phyloP scores from a whole-genome alignment of 2,329 filamentous ascomycete species.

The Diaporthe aspalathi region DNA sequence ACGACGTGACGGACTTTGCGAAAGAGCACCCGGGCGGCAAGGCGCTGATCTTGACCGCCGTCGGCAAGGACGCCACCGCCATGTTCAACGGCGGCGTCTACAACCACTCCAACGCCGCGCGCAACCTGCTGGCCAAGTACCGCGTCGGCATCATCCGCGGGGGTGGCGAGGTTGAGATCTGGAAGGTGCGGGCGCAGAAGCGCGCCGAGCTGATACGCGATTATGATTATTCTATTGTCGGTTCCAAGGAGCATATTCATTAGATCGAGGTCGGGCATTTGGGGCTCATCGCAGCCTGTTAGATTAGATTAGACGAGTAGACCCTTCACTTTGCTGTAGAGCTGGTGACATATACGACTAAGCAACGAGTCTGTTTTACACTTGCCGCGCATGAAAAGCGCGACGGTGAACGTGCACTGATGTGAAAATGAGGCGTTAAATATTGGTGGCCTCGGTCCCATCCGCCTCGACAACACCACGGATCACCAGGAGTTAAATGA shows the following conservation, averaged over 20 bases:
- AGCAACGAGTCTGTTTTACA: too few relatives aligned
- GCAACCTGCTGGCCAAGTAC: conserved; percentile 90
- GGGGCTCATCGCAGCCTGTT: too few relatives aligned
- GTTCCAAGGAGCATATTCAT: conserved; percentile 10
- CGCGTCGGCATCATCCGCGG: conserved; percentile 86
- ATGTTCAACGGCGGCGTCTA: conserved; percentile 94
- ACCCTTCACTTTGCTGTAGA: too few relatives aligned
- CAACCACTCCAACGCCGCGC: conserved; percentile 88
- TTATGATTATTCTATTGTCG: conserved; percentile 33
- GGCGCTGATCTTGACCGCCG: conserved; percentile 78
- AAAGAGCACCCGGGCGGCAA: conserved; percentile 89
- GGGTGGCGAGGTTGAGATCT: conserved; percentile 90
- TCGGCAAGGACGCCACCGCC: conserved; percentile 89
- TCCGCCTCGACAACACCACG: too few relatives aligned
- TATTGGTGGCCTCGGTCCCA: too few relatives aligned
- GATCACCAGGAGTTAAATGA: too few relatives aligned
- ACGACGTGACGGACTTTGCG: conserved; percentile 86
- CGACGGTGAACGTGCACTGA: too few relatives aligned
- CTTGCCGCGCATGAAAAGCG: too few relatives aligned
- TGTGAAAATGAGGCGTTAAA: too few relatives aligned
- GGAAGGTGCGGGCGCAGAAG: conserved; percentile 70
- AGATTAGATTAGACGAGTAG: too few relatives aligned
- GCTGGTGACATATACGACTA: too few relatives aligned
- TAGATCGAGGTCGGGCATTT: neutral
- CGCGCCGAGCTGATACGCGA: conserved; percentile 42